phyloP scores from a whole-genome alignment of 106 monocot genomes.

The Allium cepa region DNA sequence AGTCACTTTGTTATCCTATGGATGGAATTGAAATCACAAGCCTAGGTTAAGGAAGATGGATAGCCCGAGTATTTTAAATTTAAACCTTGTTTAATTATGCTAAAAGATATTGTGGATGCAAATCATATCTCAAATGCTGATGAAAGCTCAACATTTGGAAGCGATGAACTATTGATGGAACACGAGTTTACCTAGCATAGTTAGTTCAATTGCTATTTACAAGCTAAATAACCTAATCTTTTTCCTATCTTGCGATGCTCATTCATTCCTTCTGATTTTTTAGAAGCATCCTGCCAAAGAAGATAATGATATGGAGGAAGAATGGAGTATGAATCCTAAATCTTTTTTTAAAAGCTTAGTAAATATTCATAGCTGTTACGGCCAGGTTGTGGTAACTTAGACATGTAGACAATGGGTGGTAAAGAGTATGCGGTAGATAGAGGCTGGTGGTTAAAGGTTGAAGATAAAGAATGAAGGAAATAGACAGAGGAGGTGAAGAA shows the following conservation, averaged over 20 bases:
- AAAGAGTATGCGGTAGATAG: too few relatives aligned
- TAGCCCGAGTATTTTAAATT: constrained; percentile 56
- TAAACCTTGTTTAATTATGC: constrained; percentile 45
- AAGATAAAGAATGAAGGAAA: too few relatives aligned
- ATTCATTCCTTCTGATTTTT: constrained; percentile 14
- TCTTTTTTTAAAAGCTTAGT: constrained; percentile 52
- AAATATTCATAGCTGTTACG: constrained; percentile 50
- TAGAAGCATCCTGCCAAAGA: constrained; percentile 25
- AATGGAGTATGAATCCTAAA: constrained; percentile 57
- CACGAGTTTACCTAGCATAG: constrained; percentile 28
- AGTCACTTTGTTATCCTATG: constrained; percentile 53
- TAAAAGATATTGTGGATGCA: constrained; percentile 53
- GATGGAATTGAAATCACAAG: constrained; percentile 62
- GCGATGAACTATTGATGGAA: constrained; percentile 36
- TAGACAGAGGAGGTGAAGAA: too few relatives aligned
- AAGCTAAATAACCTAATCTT: not conserved
- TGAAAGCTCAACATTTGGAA: constrained; percentile 20
- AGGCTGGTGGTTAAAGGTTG: too few relatives aligned
- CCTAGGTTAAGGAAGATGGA: constrained; percentile 36
- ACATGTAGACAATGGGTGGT: too few relatives aligned
- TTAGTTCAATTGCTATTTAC: not conserved
- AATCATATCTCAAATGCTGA: constrained; percentile 30
- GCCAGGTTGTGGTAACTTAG: too few relatives aligned
- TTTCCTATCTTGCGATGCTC: constrained; percentile 2
- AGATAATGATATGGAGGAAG: constrained; percentile 37